A percentile compares a stretch with the other conserved stretches of the same genome.
Conservation (phyloP, 164 flowering plant genomes). For the Sextonia rubra region DNA sequence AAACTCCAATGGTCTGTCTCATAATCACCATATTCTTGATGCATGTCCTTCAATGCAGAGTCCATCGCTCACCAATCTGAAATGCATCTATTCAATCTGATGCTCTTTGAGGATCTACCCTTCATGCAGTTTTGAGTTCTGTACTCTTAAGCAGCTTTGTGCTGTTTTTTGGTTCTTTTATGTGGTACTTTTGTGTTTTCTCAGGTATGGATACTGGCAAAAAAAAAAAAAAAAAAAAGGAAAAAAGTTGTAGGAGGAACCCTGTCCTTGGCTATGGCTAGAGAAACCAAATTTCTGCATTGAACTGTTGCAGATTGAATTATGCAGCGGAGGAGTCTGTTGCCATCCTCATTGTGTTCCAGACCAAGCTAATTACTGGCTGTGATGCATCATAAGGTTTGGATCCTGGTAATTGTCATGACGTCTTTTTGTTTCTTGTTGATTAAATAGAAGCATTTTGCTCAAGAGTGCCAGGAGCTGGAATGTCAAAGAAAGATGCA, state of each 20-base stretch:
- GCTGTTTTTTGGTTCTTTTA: conserved; percentile 11
- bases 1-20: not conserved
- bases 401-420: not conserved
- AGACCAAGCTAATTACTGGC: not conserved
- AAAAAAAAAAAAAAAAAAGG: no score
- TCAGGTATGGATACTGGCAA: conserved; percentile 20
- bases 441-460: not conserved
- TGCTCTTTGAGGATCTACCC: not conserved
- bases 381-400: not conserved
- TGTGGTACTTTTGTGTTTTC: conserved; percentile 8
- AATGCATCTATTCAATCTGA: no score
- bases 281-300: conserved; percentile 10
- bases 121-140: not conserved
- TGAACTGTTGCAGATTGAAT: not conserved
- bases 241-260: conserved; percentile 27
- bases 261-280: conserved; percentile 25
- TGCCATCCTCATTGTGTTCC: not conserved
- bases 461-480: not conserved
- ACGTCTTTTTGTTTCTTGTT: not conserved
- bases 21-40: not conserved
- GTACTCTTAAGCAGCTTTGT: not conserved
- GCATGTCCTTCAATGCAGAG: conserved; percentile 6
- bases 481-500: not conserved
- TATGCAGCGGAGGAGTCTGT: not conserved
- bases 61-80: no score